Percentiles rank a stretch among this genome's conserved stretches.
phyloP scores from a whole-genome alignment of 83 land plant species.

The Diphasiastrum complanatum region DNA sequence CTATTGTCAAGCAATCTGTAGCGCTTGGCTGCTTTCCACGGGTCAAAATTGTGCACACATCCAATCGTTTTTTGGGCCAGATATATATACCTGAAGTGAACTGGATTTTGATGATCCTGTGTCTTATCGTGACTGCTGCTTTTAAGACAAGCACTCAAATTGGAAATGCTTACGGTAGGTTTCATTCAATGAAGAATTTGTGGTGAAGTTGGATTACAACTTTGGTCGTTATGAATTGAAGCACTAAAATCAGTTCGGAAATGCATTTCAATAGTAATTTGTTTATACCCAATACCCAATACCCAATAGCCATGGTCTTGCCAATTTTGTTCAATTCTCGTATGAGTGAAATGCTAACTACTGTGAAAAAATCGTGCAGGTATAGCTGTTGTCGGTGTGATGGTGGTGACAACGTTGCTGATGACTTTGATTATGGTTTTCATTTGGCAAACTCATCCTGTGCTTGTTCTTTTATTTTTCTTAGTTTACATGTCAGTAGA shows the following conservation, averaged over 20 bases:
- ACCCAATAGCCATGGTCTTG: neutral
- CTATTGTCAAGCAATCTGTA: slow-evolving; percentile 69
- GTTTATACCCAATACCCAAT: neutral
- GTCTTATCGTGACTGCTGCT: slow-evolving; percentile 48
- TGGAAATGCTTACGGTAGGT: slow-evolving; percentile 91
- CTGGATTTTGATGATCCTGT: slow-evolving; percentile 82
- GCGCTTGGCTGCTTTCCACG: slow-evolving; percentile 93
- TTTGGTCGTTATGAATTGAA: neutral
- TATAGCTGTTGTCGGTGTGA: slow-evolving; percentile 83
- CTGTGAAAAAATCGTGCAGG: slow-evolving; percentile 39
- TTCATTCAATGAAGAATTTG: neutral
- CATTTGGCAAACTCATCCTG: slow-evolving; percentile 82
- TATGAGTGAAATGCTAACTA: neutral
- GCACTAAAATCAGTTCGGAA: too few relatives aligned
- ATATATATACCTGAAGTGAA: slow-evolving; percentile 88
- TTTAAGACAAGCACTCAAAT: slow-evolving; percentile 57
- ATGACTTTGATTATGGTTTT: slow-evolving; percentile 88
- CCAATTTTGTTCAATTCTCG: neutral
- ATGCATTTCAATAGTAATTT: neutral
- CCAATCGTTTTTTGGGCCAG: slow-evolving; percentile 65
- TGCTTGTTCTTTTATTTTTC: slow-evolving; percentile 58
- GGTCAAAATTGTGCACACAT: slow-evolving; percentile 82
- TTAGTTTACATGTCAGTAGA: slow-evolving; percentile 71
- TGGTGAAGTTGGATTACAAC: neutral
- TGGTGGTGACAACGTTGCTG: slow-evolving; percentile 78